phyloP scores from a whole-genome alignment of 495 filamentous ascomycete species.

The Xylaria castorea region DNA sequence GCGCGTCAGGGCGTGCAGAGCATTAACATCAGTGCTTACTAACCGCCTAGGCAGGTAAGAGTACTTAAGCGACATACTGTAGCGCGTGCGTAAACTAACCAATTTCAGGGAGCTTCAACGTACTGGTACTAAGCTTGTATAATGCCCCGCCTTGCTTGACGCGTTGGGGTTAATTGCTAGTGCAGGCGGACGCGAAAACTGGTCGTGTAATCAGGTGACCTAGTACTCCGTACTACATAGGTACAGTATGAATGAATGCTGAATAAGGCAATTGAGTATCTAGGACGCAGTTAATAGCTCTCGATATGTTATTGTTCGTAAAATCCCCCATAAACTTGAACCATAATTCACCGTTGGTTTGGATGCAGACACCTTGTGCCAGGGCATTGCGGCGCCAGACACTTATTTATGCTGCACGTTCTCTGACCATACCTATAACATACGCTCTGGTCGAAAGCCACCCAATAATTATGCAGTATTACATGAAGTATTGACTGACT shows the following conservation, averaged over 20 bases:
- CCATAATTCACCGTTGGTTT: background rate
- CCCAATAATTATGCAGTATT: background rate
- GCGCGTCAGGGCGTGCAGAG: slow-evolving; percentile 19
- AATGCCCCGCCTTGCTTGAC: slow-evolving; percentile 21
- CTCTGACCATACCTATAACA: background rate
- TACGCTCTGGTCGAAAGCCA: background rate
- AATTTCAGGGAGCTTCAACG: background rate
- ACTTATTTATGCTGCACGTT: background rate
- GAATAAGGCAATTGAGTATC: background rate
- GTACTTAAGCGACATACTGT: background rate
- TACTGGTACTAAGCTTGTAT: background rate
- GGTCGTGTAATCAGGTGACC: slow-evolving; percentile 25
- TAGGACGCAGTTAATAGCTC: background rate
- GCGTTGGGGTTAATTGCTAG: slow-evolving; percentile 8
- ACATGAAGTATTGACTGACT: slow-evolving; percentile 6
- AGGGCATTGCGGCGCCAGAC: background rate
- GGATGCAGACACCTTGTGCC: background rate
- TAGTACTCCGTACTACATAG: too few species aligned
- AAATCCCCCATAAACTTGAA: background rate
- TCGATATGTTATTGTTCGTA: background rate
- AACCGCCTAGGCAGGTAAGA: background rate
- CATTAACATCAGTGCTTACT: slow-evolving; percentile 12
- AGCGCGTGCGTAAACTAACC: background rate
- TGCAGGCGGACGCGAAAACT: slow-evolving; percentile 7
- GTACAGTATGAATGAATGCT: background rate